phyloP scores from a whole-genome alignment of 2,329 filamentous ascomycete genomes.

The Lachnellula cervina region DNA sequence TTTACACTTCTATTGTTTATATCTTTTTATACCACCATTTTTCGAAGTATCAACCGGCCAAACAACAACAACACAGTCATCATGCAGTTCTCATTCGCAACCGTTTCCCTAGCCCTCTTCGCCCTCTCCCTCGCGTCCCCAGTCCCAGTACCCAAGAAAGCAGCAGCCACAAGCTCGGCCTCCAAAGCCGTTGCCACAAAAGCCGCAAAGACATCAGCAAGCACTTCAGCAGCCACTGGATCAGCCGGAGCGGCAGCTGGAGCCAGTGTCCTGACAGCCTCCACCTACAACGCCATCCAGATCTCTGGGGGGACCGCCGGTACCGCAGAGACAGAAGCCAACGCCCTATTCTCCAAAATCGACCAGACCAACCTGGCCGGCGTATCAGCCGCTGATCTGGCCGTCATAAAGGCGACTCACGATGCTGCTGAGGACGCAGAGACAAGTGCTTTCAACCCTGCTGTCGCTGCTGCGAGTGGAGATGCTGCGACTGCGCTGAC shows the following conservation, averaged over 20 bases:
- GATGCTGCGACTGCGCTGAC: conserved; percentile 44
- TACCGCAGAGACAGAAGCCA: conserved; percentile 40
- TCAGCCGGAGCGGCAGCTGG: conserved; percentile 12
- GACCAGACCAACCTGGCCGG: conserved; percentile 39
- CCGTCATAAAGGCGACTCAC: conserved; percentile 47
- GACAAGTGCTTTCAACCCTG: conserved; percentile 48
- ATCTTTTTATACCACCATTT: conserved; percentile 7
- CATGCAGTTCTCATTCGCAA: conserved; percentile 35
- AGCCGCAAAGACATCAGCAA: conserved; percentile 6
- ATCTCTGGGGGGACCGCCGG: conserved; percentile 44
- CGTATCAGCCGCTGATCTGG: conserved; percentile 43
- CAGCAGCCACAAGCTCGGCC: conserved; percentile 1
- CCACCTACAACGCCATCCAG: conserved; percentile 42
- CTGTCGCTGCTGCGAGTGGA: conserved; percentile 44
- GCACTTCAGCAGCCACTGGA: neutral
- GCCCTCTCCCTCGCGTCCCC: conserved; percentile 30
- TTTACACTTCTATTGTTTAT: conserved; percentile 18
- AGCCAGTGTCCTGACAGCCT: conserved; percentile 31
- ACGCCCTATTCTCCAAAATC: conserved; percentile 35
- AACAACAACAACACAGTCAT: conserved; percentile 6
- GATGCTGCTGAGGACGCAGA: conserved; percentile 50
- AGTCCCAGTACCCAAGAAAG: conserved; percentile 20
- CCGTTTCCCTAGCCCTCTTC: conserved; percentile 23
- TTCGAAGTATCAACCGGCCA: conserved; percentile 1
- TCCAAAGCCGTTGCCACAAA: conserved; percentile 10